Evolutionary conservation across 345 rosid species (phyloP).

Genomic region (Bretschneidera sinensis): DNA sequence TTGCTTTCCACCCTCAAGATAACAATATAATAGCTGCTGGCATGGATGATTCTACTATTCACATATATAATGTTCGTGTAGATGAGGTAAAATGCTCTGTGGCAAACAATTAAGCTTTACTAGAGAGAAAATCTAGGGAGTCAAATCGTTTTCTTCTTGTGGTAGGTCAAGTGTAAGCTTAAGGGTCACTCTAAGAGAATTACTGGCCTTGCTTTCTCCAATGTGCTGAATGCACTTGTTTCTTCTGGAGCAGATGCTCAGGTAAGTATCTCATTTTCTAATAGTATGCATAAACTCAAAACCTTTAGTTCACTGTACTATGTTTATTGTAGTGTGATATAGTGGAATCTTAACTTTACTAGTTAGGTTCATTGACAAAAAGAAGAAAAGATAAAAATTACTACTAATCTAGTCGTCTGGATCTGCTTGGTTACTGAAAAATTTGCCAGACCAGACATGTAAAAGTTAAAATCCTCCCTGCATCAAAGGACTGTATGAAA

Average conservation of each 20-base stretch:
- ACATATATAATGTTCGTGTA: conserved; percentile 49
- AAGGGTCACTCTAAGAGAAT: conserved; percentile 72
- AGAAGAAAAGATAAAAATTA: no score
- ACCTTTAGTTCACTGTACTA: no score
- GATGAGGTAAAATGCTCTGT: conserved; percentile 37
- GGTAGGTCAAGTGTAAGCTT: conserved; percentile 63
- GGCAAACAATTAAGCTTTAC: background rate
- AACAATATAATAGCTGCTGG: conserved; percentile 55
- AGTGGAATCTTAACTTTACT: no score
- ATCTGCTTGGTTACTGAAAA: no score
- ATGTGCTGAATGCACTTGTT: conserved; percentile 47
- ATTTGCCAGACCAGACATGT: no score
- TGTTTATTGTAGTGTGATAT: no score
- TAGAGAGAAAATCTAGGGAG: background rate
- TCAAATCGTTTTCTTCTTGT: background rate
- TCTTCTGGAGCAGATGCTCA: conserved; percentile 93
- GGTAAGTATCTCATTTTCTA: conserved; percentile 28
- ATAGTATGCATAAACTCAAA: no score
- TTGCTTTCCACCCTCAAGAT: conserved; percentile 53
- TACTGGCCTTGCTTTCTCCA: conserved; percentile 78
- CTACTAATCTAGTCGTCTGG: no score
- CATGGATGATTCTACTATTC: conserved; percentile 50
- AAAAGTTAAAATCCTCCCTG: no score
- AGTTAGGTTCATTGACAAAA: no score
- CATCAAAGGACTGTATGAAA: no score